Evolutionary conservation across 1,139 yeast species (phyloP).

Genomic region (Saccharomycopsis hybrid): DNA sequence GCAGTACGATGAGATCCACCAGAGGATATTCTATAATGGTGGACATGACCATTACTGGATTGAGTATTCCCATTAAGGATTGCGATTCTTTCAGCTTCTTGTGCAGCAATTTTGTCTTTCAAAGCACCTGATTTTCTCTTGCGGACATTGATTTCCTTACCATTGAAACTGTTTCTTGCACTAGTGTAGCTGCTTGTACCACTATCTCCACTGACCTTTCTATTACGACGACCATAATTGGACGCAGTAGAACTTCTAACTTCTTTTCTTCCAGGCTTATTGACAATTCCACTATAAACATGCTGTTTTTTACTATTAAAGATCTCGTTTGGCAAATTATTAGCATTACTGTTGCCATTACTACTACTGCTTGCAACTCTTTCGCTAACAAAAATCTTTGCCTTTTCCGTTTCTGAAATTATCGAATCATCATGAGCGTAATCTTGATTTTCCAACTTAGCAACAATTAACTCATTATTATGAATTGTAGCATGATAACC

Average conservation of each 20-base stretch:
- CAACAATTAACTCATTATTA: conserved; percentile 19
- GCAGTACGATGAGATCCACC: conserved; percentile 6
- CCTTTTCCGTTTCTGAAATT: not conserved
- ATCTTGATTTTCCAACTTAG: conserved; percentile 13
- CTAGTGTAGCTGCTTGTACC: conserved; percentile 10
- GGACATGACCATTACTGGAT: too few species aligned
- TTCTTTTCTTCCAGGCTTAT: conserved; percentile 15
- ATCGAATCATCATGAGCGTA: not conserved
- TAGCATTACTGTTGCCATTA: not conserved
- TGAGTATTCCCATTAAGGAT: not conserved
- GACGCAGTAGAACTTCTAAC: conserved; percentile 5
- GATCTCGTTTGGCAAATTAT: conserved; percentile 4
- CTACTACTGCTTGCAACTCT: not conserved
- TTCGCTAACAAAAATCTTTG: not conserved
- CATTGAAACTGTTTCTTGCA: conserved; percentile 9
- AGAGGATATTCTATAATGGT: not conserved
- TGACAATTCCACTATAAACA: conserved; percentile 17
- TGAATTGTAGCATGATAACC: conserved; percentile 11
- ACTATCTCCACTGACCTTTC: conserved; percentile 7
- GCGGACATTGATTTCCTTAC: conserved; percentile 9
- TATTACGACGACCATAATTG: not conserved
- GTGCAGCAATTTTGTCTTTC: conserved; percentile 1
- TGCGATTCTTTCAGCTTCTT: not conserved
- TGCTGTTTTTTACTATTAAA: conserved; percentile 20
- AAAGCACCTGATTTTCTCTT: conserved; percentile 20